Evolutionary conservation across 768 basidiomycete species (phyloP).

Genomic region (Psilocybe azurescens): DNA sequence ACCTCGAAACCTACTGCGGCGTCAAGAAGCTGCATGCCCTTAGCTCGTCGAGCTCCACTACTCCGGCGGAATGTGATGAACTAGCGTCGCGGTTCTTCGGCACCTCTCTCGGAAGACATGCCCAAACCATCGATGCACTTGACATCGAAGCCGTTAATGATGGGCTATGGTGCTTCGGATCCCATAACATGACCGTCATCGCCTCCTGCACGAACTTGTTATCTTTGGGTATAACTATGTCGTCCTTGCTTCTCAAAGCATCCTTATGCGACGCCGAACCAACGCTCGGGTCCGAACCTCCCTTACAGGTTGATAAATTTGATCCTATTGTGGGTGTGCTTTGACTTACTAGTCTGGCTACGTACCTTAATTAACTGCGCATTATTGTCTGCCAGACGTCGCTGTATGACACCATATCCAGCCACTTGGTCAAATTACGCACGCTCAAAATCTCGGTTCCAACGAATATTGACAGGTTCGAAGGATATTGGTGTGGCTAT

Average conservation of each 20-base stretch:
- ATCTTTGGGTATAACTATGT: background rate
- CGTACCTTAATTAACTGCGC: background rate
- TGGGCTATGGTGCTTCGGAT: constrained; percentile 21
- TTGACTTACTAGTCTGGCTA: background rate
- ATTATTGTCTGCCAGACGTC: background rate
- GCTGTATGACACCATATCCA: background rate
- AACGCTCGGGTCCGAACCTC: background rate
- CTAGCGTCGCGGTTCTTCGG: constrained; percentile 9
- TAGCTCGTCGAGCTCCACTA: background rate
- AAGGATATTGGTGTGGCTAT: constrained; percentile 4
- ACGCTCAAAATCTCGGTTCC: background rate
- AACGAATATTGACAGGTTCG: background rate
- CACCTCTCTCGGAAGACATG: constrained; percentile 1
- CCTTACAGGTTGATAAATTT: background rate
- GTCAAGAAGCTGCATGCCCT: constrained; percentile 5
- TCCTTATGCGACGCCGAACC: background rate
- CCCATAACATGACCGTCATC: constrained; percentile 8
- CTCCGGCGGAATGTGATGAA: constrained; percentile 4
- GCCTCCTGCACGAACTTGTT: background rate
- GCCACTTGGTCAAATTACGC: background rate
- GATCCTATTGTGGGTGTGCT: background rate
- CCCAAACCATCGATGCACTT: constrained; percentile 10
- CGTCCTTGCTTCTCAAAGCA: background rate
- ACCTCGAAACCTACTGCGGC: constrained; percentile 14
- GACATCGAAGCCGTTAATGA: constrained; percentile 17